Base-by-base conservation (phyloP, 2,329 filamentous ascomycete species). In the Orbilia javanica region DNA sequence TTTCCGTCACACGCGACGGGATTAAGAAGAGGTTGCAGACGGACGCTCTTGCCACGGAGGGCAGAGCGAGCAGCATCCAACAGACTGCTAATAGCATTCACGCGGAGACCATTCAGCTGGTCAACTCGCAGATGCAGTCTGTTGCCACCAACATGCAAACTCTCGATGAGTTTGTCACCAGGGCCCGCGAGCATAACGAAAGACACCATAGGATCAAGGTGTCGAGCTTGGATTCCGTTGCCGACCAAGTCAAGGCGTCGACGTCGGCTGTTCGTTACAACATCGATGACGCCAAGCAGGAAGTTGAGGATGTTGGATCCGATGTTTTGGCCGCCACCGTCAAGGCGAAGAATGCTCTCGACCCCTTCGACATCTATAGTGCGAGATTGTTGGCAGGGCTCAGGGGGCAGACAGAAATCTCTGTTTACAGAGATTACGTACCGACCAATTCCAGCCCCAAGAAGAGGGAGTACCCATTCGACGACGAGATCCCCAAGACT, bases 71-170 rank as follows among this genome's bases (percentile, higher is more conserved):
- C n/a, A 90, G 91, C 4, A 95, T 99, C 81, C 93, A 95, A 81
- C 88, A 89, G 6, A 92, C 92, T 0, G 94, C 95, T 0, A 92
- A 92, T 81, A 93, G 93, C 1, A 94, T 98, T 0, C 94, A 99
- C 81, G 91, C 92, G 36, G 92, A 97, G 84, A 97, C 95, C 0
- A 90, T 97, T 31, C 91, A 91, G 5, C 95, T 96, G 73, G 94
- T 98, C 11, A 92, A 95, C 82, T 91, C 92, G 72, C 96, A 99
- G 85, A 92, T 96, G 85, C 88, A 89, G 70, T 93, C 97, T 80
- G 91, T 99, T 82, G 91, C 92, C 78, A 88, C 87, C n/a, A 93
- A 98, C 84, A 94, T 99, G 89, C 89, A 90, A 71, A 92, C 93
- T 0, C 88, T 99, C 6, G 95, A 98, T 82, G 93, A 95, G 80